Conservation (phyloP, 768 basidiomycete genomes). For the Tricholomella constricta region DNA sequence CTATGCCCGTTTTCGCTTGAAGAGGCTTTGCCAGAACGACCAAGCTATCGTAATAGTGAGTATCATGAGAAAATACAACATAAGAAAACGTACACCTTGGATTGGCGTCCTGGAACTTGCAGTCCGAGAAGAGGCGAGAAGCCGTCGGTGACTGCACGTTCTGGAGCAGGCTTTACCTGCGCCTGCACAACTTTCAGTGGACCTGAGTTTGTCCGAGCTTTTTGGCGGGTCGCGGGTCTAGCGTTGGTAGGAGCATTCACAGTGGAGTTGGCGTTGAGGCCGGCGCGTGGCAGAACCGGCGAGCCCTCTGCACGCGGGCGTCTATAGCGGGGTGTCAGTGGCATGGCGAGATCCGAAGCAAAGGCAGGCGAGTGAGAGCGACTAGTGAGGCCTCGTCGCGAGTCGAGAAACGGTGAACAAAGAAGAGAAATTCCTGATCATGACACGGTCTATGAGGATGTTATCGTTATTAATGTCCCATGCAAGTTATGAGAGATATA, state of each 20-base stretch:
- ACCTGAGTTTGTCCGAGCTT: not conserved
- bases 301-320: not conserved
- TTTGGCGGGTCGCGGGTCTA: not conserved
- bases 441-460: too few relatives aligned
- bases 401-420: too few relatives aligned
- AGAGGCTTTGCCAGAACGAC: constrained; percentile 42
- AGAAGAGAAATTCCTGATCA: too few relatives aligned
- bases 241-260: not conserved
- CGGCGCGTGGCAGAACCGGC: not conserved
- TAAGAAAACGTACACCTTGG: constrained; percentile 33
- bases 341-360: not conserved
- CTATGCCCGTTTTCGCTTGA: constrained; percentile 64
- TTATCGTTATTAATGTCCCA: too few relatives aligned
- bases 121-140: constrained; percentile 29
- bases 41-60: constrained; percentile 28
- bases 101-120: constrained; percentile 34
- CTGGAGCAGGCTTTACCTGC: not conserved
- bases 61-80: not conserved
- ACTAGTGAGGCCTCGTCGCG: too few relatives aligned
- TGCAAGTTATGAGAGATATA: too few relatives aligned
- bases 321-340: not conserved
- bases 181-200: not conserved
- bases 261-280: not conserved
- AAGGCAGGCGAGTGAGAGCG: too few relatives aligned
- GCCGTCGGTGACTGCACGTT: not conserved